Conservation (phyloP, 2,329 filamentous ascomycete genomes). For the Calonectria fujianensis region DNA sequence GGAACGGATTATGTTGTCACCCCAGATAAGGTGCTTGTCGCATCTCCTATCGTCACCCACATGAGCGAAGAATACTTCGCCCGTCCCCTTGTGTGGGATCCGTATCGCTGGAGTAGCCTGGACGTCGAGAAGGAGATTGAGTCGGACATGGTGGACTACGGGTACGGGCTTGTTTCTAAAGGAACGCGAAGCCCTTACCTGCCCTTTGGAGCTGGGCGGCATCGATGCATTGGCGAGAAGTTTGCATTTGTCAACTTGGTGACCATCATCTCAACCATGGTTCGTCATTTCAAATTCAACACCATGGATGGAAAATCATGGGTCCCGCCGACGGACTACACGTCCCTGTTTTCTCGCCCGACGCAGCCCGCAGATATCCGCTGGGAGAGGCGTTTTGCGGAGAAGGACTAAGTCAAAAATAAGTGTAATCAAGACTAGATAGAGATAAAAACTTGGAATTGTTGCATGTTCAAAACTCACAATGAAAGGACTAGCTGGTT, state of each 20-base stretch:
- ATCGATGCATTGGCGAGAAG: constrained; percentile 85
- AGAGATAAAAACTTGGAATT: too few relatives aligned
- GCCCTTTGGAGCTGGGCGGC: constrained; percentile 83
- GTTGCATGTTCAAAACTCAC: too few relatives aligned
- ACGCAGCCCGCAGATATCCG: neutral
- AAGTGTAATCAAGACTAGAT: too few relatives aligned
- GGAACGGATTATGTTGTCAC: constrained; percentile 73
- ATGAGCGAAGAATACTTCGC: constrained; percentile 77
- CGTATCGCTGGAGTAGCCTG: constrained; percentile 53
- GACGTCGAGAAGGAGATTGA: constrained; percentile 37
- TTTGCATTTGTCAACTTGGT: constrained; percentile 78
- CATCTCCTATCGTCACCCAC: constrained; percentile 64
- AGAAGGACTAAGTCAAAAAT: neutral
- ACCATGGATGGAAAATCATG: neutral
- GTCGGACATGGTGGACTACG: constrained; percentile 52
- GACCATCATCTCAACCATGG: neutral
- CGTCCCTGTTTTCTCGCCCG: neutral
- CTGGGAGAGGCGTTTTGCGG: neutral
- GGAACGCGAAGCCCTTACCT: constrained; percentile 68
- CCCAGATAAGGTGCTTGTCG: constrained; percentile 69
- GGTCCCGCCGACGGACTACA: constrained; percentile 7
- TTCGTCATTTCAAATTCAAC: neutral
- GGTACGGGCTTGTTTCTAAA: constrained; percentile 57
- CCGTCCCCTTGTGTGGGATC: constrained; percentile 55
- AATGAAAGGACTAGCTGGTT: too few relatives aligned